Conservation (phyloP, 768 basidiomycete species). For the Boletus reticulatus region DNA sequence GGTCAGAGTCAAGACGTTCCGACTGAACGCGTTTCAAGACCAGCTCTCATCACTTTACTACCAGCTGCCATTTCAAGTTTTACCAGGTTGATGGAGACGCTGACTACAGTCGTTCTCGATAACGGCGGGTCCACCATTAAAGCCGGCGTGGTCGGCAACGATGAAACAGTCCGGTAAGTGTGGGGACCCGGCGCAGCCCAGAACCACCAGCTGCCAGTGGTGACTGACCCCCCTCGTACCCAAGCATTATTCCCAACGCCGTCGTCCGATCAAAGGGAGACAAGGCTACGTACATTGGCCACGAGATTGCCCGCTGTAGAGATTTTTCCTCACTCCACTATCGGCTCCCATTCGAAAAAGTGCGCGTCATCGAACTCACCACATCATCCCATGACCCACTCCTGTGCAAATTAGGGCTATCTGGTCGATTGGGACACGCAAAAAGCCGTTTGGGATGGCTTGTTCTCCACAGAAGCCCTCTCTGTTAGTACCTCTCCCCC, state of each 20-base stretch:
- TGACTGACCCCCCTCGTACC: neutral
- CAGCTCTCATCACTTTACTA: no score
- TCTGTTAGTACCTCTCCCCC: slow-evolving; percentile 43
- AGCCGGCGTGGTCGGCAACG: slow-evolving; percentile 49
- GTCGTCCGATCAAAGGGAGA: slow-evolving; percentile 84
- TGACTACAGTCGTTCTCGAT: slow-evolving; percentile 67
- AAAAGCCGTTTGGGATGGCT: slow-evolving; percentile 90
- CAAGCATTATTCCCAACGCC: slow-evolving; percentile 75
- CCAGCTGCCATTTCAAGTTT: no score
- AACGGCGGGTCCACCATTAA: slow-evolving; percentile 89
- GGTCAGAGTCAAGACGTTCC: neutral
- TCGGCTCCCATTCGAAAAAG: slow-evolving; percentile 87
- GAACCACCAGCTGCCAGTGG: neutral
- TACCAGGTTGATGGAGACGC: slow-evolving; percentile 5
- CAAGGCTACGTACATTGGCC: slow-evolving; percentile 79
- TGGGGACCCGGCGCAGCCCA: neutral
- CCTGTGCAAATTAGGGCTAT: slow-evolving; percentile 63
- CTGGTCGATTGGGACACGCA: slow-evolving; percentile 95
- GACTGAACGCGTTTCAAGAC: neutral
- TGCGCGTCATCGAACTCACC: slow-evolving; percentile 24
- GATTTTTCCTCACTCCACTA: slow-evolving; percentile 83
- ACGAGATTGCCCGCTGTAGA: slow-evolving; percentile 73
- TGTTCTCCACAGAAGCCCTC: slow-evolving; percentile 73
- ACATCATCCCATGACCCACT: slow-evolving; percentile 3
- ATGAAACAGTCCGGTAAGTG: slow-evolving; percentile 28